A percentile compares a stretch with the other conserved stretches of the same genome.
phyloP scores from a whole-genome alignment of 2,329 filamentous ascomycete genomes.

The Tolypocladium paradoxum region DNA sequence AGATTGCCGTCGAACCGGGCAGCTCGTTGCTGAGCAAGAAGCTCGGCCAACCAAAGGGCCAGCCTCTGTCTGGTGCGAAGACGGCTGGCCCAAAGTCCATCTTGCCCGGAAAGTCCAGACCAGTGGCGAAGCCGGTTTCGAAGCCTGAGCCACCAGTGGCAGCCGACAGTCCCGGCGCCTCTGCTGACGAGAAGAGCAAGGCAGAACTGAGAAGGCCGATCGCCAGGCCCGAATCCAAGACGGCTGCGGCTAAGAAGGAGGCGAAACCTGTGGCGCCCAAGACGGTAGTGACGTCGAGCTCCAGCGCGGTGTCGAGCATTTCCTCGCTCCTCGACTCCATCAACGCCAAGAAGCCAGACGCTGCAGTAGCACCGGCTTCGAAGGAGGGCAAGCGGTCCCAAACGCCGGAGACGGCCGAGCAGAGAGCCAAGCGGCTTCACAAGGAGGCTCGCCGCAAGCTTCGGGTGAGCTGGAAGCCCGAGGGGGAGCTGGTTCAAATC shows the following conservation, averaged over 20 bases:
- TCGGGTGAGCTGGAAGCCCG: slow-evolving; percentile 60
- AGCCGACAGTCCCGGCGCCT: slow-evolving; percentile 14
- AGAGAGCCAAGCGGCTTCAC: slow-evolving; percentile 55
- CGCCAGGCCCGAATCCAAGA: slow-evolving; percentile 9
- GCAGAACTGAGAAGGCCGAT: slow-evolving; percentile 14
- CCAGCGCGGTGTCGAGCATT: slow-evolving; percentile 35
- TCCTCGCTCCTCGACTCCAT: slow-evolving; percentile 43
- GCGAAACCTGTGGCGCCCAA: slow-evolving; percentile 18
- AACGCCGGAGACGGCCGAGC: slow-evolving; percentile 53
- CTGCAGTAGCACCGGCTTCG: slow-evolving; percentile 30
- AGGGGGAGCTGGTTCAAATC: slow-evolving; percentile 54
- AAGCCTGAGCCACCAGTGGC: slow-evolving; percentile 23
- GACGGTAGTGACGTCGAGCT: slow-evolving; percentile 16
- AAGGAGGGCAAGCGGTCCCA: slow-evolving; percentile 40
- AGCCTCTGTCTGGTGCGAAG: slow-evolving; percentile 18
- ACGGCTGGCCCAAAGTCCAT: slow-evolving; percentile 21
- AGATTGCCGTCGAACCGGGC: slow-evolving; percentile 29
- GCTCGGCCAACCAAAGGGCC: slow-evolving; percentile 23
- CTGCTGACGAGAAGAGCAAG: slow-evolving; percentile 21
- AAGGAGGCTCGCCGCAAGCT: slow-evolving; percentile 63
- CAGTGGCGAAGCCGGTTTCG: slow-evolving; percentile 27
- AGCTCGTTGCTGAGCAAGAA: slow-evolving; percentile 28
- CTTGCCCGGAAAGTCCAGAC: slow-evolving; percentile 38
- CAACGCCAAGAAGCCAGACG: slow-evolving; percentile 29
- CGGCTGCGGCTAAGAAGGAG: slow-evolving; percentile 15